Evolutionary conservation across 371 early-diverging fungal genomes (phyloP).

Genomic region (Blakeslea trispora): DNA sequence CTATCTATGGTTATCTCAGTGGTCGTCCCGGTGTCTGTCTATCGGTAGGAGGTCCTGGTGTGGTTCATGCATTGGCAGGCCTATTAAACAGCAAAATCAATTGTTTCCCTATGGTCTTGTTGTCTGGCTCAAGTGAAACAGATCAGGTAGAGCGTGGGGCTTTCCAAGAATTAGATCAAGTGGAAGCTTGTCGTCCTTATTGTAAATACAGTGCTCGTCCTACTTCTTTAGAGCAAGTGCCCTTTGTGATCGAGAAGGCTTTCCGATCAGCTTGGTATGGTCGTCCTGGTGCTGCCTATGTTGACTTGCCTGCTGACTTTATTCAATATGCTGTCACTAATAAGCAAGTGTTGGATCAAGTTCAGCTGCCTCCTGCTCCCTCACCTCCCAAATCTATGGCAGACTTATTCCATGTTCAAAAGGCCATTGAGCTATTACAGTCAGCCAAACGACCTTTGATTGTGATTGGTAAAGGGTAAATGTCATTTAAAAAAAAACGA

Average conservation of each 20-base stretch:
- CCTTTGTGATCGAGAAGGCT: constrained; percentile 61
- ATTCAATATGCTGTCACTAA: constrained; percentile 57
- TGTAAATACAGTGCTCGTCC: constrained; percentile 71
- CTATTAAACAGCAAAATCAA: constrained; percentile 72
- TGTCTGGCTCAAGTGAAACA: constrained; percentile 63
- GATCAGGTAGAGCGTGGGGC: constrained; percentile 68
- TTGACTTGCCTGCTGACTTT: constrained; percentile 77
- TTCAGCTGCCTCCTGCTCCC: constrained; percentile 31
- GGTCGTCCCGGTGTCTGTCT: constrained; percentile 76
- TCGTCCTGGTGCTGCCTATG: constrained; percentile 73
- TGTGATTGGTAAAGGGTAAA: constrained; percentile 78
- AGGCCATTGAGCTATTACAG: constrained; percentile 35
- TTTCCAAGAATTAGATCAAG: constrained; percentile 81
- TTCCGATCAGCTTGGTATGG: constrained; percentile 59
- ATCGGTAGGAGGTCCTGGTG: constrained; percentile 81
- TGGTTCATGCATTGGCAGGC: constrained; percentile 78
- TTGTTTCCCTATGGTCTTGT: constrained; percentile 69
- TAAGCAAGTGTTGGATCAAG: constrained; percentile 15
- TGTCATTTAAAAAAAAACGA: no score
- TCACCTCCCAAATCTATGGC: constrained; percentile 51
- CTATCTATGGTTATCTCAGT: constrained; percentile 68
- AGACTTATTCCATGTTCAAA: constrained; percentile 30
- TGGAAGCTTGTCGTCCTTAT: constrained; percentile 65
- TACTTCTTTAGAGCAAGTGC: constrained; percentile 52
- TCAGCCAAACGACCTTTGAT: constrained; percentile 66